These are phyloP conservation scores for Meira nashicola DNA, from an alignment of 1,284 basidiomycete genomes.

Conservation along the genomic window DNA sequence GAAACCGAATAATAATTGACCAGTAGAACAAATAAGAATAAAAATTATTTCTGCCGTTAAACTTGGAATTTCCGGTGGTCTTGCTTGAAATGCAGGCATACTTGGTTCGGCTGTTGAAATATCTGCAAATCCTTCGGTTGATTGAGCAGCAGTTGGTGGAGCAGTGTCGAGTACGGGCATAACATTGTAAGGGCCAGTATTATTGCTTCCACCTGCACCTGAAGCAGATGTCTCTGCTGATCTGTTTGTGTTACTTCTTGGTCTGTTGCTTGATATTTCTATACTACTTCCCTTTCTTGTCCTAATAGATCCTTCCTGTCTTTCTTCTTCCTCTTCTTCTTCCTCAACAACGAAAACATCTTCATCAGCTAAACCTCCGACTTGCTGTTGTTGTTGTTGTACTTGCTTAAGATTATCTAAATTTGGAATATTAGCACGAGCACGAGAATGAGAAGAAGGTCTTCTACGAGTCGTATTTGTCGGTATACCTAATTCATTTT, in stretches of 20 bases:
- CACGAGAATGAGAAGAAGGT: no score
- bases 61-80: constrained; percentile 11
- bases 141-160: neutral
- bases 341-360: neutral
- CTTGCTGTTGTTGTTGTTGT: constrained; percentile 1
- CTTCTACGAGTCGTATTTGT: no score
- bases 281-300: neutral
- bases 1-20: constrained; percentile 19
- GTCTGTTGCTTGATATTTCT: neutral
- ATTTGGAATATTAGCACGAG: no score
- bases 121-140: neutral
- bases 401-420: neutral
- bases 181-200: neutral
- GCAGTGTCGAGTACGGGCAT: neutral
- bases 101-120: constrained; percentile 2
- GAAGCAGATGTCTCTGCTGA: neutral
- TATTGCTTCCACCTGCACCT: neutral
- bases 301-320: no score
- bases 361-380: neutral
- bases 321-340: neutral
- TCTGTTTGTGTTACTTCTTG: neutral
- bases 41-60: constrained; percentile 18
- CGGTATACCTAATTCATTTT: no score
- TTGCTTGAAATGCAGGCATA: constrained; percentile 10
- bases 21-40: constrained; percentile 16